Conservation (phyloP, 1,284 basidiomycete species). For the Albatrellus sp. region DNA sequence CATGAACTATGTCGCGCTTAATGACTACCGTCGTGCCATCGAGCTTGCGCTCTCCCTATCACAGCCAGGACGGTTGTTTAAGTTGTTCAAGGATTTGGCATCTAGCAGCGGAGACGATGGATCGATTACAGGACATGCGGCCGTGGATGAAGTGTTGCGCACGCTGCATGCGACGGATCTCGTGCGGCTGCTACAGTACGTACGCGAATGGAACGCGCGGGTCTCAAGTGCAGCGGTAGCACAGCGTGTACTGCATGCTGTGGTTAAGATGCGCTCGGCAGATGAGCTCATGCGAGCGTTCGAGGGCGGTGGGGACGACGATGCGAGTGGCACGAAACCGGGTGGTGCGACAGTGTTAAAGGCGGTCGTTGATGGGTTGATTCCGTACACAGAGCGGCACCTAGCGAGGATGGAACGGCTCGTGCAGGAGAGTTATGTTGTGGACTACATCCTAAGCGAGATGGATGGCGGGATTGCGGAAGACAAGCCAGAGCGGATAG, state of each 20-base stretch:
- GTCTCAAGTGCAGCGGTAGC: conserved; percentile 80
- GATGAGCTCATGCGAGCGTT: conserved; percentile 73
- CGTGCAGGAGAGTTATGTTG: conserved; percentile 86
- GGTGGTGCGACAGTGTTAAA: conserved; percentile 32
- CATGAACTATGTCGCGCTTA: conserved; percentile 75
- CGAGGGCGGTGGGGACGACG: conserved; percentile 20
- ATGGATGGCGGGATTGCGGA: conserved; percentile 71
- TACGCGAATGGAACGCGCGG: conserved; percentile 90
- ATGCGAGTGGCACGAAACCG: conserved; percentile 18
- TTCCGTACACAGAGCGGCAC: conserved; percentile 93
- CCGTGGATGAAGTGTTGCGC: conserved; percentile 76
- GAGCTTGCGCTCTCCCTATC: conserved; percentile 84
- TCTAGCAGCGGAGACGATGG: conserved; percentile 16
- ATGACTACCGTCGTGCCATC: conserved; percentile 89
- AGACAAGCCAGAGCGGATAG: conserved; percentile 32
- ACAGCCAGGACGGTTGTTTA: conserved; percentile 82
- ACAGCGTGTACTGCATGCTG: conserved; percentile 74
- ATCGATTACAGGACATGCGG: conserved; percentile 45
- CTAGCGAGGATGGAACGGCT: conserved; percentile 75
- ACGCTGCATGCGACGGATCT: conserved; percentile 66
- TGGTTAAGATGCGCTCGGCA: conserved; percentile 65
- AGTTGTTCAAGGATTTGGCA: conserved; percentile 62
- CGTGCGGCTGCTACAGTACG: conserved; percentile 70
- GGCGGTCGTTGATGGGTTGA: conserved; percentile 73
- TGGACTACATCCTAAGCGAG: conserved; percentile 85